These are phyloP conservation scores for Torulaspora maleeae DNA, from an alignment of 805 yeast genomes.

Conservation along the genomic window DNA sequence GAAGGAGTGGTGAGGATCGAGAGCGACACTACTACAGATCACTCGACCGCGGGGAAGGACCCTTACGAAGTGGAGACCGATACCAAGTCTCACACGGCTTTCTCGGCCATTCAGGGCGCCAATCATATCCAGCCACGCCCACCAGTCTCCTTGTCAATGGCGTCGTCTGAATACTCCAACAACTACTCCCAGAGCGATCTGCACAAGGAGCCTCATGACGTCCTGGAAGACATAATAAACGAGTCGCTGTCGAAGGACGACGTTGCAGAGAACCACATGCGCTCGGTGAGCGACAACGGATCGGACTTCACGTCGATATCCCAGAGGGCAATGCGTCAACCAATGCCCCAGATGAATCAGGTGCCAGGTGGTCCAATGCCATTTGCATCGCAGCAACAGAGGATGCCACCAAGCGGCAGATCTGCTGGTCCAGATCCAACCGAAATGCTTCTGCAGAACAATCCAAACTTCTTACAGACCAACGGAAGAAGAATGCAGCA, in stretches of 20 bases:
- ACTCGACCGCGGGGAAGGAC: slow-evolving; percentile 10
- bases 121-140: background rate
- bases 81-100: slow-evolving; percentile 15
- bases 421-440: slow-evolving; percentile 33
- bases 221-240: slow-evolving; percentile 27
- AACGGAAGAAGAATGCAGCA: slow-evolving; percentile 10
- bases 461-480: slow-evolving; percentile 43
- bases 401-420: slow-evolving; percentile 11
- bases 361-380: slow-evolving; percentile 12
- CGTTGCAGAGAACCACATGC: slow-evolving; percentile 10
- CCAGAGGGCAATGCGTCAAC: slow-evolving; percentile 53
- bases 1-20: slow-evolving; percentile 12
- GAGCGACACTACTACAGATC: slow-evolving; percentile 16
- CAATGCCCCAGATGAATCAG: slow-evolving; percentile 15
- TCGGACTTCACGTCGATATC: slow-evolving; percentile 77
- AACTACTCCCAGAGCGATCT: slow-evolving; percentile 13
- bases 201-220: slow-evolving; percentile 15
- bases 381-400: slow-evolving; percentile 22
- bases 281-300: slow-evolving; percentile 13
- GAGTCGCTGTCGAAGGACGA: slow-evolving; percentile 18
- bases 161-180: slow-evolving; percentile 23
- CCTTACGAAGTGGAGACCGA: slow-evolving; percentile 7
- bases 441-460: slow-evolving; percentile 43
- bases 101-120: slow-evolving; percentile 23
- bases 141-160: slow-evolving; percentile 19